Percentiles rank a stretch among this genome's conserved stretches.
These are phyloP conservation scores for Phialophora macrospora DNA, from an alignment of 2,329 filamentous ascomycete species.

Conservation along the genomic window DNA sequence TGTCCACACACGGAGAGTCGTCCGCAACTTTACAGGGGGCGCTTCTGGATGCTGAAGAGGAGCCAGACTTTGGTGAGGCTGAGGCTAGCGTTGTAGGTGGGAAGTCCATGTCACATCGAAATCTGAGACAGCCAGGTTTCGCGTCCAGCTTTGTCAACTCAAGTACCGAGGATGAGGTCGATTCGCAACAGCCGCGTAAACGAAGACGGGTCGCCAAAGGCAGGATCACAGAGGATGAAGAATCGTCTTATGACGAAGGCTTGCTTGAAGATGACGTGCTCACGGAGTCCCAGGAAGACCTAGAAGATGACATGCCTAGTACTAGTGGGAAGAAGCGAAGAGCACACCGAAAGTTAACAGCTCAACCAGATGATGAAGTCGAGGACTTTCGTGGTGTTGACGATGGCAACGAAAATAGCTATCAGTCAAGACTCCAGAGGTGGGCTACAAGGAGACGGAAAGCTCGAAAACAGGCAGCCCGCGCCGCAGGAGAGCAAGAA, in stretches of 20 bases:
- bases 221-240: slow-evolving; percentile 43
- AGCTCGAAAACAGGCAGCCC: slow-evolving; percentile 55
- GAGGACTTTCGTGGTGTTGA: slow-evolving; percentile 72
- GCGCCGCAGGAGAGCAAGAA: slow-evolving; percentile 44
- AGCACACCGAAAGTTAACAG: slow-evolving; percentile 38
- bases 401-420: slow-evolving; percentile 84
- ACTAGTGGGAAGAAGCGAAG: slow-evolving; percentile 33
- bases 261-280: slow-evolving; percentile 30
- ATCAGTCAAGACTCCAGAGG: slow-evolving; percentile 72
- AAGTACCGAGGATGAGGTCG: slow-evolving; percentile 34
- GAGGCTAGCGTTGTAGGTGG: slow-evolving; percentile 48
- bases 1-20: slow-evolving; percentile 61
- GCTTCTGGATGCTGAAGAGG: slow-evolving; percentile 81
- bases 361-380: slow-evolving; percentile 47
- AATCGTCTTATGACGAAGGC: slow-evolving; percentile 43
- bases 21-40: slow-evolving; percentile 75
- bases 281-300: slow-evolving; percentile 42
- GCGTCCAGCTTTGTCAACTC: slow-evolving; percentile 53
- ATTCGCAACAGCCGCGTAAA: slow-evolving; percentile 41
- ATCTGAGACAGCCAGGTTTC: slow-evolving; percentile 75
- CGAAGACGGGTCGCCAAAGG: slow-evolving; percentile 45
- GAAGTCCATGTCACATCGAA: slow-evolving; percentile 68
- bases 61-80: slow-evolving; percentile 54
- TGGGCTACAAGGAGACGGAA: slow-evolving; percentile 72
- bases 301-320: slow-evolving; percentile 39